Evolutionary conservation across 2,329 filamentous ascomycete species (phyloP), one percentile per base, ranked within the genome.

Genomic region (Fonsecaea pedrosoi): DNA sequence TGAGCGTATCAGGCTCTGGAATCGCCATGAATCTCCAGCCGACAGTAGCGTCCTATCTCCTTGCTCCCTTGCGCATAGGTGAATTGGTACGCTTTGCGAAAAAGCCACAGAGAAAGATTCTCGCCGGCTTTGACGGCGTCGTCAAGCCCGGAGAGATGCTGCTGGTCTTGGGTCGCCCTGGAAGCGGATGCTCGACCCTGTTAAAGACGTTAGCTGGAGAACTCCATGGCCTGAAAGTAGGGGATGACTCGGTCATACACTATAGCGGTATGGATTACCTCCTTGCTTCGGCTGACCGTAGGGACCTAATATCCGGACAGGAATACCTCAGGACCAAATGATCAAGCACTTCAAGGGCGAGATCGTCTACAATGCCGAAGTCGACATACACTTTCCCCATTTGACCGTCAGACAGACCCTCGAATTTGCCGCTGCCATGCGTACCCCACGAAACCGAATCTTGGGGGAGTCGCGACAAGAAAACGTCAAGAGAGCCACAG

Each of bases 321-420:
- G 57, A 60, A 60, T 50, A 50, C 45, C 45, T 25, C 45, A 50
- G 9, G 18, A 50, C 15, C 45, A 50, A 21, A 50, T 50, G 45
- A 50, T 50, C 45, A 50, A 50, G 18, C 45, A 50, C 75, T 94
- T 95, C 90, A 87, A 91, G 37, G 70, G 92, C 70, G 92, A 96
- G 78, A 91, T 90, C 69, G 94, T 95, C 76, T 96, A 95, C 80
- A 93, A 90, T 0, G 90, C 91, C 66, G 92, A 95, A 77, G 89
- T 92, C 42, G 92, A 96, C 75, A 89, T 90, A 4, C 91, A 94
- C 78, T 94, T 94, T 74, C 90, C 91, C 8, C 86, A 89, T 79
- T 80, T 95, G 73, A 89, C 86, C 1, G 91, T 94, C 54, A 82
- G 80, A 8, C 76, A 84, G 68, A 85, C 84, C 0, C 81, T 86